phyloP scores from a whole-genome alignment of 2,329 filamentous ascomycete genomes.

The Drechslera avenae region DNA sequence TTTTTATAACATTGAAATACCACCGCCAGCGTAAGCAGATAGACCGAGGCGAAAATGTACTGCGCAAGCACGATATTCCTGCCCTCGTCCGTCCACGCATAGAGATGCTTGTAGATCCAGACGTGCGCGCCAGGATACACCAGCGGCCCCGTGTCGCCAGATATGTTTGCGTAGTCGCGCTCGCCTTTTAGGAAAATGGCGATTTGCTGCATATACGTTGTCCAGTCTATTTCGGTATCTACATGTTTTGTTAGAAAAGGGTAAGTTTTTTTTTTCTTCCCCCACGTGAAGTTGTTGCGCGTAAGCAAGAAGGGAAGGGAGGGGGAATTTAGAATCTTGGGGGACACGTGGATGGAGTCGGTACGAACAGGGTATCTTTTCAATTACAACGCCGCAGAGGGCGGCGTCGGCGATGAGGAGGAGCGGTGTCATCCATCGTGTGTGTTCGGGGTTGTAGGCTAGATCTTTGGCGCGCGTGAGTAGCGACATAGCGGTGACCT shows the following conservation, averaged over 20 bases:
- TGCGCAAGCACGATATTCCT: slow-evolving; percentile 80
- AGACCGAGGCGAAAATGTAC: slow-evolving; percentile 78
- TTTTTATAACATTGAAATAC: slow-evolving; percentile 83
- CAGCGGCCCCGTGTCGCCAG: slow-evolving; percentile 86
- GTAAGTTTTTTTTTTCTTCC: too few relatives aligned
- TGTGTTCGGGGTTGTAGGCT: slow-evolving; percentile 60
- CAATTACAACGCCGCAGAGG: slow-evolving; percentile 75
- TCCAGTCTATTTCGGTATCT: slow-evolving; percentile 99
- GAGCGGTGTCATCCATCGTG: slow-evolving; percentile 67
- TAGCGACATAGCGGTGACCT: slow-evolving; percentile 49
- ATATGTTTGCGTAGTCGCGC: slow-evolving; percentile 83
- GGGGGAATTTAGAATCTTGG: background rate
- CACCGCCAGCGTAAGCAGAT: slow-evolving; percentile 73
- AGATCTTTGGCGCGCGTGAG: slow-evolving; percentile 45
- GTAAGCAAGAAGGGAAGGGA: background rate
- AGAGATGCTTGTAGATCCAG: slow-evolving; percentile 83
- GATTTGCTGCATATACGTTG: slow-evolving; percentile 94
- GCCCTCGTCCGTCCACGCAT: slow-evolving; percentile 77
- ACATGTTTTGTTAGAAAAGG: too few relatives aligned
- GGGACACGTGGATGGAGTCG: background rate
- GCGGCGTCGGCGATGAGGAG: slow-evolving; percentile 72
- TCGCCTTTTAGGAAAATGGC: slow-evolving; percentile 80
- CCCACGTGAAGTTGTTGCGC: too few relatives aligned
- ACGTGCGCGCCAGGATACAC: slow-evolving; percentile 96
- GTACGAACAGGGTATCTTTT: slow-evolving; percentile 80